A percentile compares a stretch with the other conserved stretches of the same genome.
Evolutionary conservation across 441 rosid genomes (phyloP).

Genomic region (Adansonia grandidieri): DNA sequence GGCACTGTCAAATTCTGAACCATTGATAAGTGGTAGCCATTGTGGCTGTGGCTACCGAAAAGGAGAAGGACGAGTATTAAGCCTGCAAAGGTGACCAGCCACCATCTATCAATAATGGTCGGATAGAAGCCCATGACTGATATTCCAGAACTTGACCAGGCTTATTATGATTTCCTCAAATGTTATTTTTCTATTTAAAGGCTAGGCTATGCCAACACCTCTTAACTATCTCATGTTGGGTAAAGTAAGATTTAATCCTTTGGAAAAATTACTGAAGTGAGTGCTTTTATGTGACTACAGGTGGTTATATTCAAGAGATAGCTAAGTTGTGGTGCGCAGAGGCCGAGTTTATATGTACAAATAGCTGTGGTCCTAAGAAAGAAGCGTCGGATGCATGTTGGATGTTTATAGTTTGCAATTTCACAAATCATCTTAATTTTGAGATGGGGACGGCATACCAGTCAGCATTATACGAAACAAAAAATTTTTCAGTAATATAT

Average conservation of each 20-base stretch:
- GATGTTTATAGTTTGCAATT: too few relatives aligned
- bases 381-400: not conserved
- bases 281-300: not conserved
- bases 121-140: conserved; percentile 31
- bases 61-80: conserved; percentile 33
- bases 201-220: not conserved
- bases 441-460: too few relatives aligned
- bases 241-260: not conserved
- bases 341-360: not conserved
- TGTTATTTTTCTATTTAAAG: not conserved
- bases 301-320: not conserved
- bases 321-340: not conserved
- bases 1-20: not conserved
- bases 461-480: too few relatives aligned
- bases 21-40: not conserved
- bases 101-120: conserved; percentile 35
- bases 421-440: too few relatives aligned
- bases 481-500: too few relatives aligned
- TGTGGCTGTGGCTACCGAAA: not conserved
- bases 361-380: not conserved
- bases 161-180: not conserved
- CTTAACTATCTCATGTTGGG: not conserved
- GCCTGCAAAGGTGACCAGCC: conserved; percentile 33
- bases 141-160: not conserved
- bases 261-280: not conserved